Evolutionary conservation across 2,329 filamentous ascomycete genomes (phyloP).

Genomic region (Coniochaeta ligniaria): DNA sequence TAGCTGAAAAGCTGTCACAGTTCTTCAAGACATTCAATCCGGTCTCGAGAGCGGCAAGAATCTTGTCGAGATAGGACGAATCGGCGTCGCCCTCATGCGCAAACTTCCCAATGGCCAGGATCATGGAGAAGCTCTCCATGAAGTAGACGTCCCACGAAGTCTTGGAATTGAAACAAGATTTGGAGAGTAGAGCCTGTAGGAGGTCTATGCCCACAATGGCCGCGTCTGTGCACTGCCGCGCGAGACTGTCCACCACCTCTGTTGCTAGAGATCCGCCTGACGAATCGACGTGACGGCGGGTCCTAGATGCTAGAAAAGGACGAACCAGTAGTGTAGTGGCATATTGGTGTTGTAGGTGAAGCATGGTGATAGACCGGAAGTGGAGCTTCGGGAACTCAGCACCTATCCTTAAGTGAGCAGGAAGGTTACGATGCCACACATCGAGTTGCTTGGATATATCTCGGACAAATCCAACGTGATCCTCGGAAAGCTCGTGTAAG

Average conservation of each 20-base stretch:
- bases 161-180: slow-evolving; percentile 11
- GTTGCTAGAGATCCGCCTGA: background rate
- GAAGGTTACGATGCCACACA: slow-evolving; percentile 13
- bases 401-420: background rate
- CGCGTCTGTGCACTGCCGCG: slow-evolving; percentile 7
- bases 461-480: slow-evolving; percentile 11
- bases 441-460: slow-evolving; percentile 12
- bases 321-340: slow-evolving; percentile 17
- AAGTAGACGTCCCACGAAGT: slow-evolving; percentile 14
- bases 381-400: slow-evolving; percentile 15
- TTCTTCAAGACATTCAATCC: slow-evolving; percentile 6
- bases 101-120: slow-evolving; percentile 10
- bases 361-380: slow-evolving; percentile 2
- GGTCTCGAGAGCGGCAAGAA: background rate
- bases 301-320: slow-evolving; percentile 16
- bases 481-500: slow-evolving; percentile 7
- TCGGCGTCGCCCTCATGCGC: slow-evolving; percentile 2
- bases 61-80: background rate
- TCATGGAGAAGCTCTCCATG: slow-evolving; percentile 10
- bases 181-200: slow-evolving; percentile 7
- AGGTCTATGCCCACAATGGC: slow-evolving; percentile 8
- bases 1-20: slow-evolving; percentile 10
- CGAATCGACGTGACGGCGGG: background rate
- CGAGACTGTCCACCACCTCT: background rate
- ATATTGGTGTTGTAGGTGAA: slow-evolving; percentile 15